A percentile compares a stretch with the other conserved stretches of the same genome.
phyloP scores from a whole-genome alignment of 2,329 filamentous ascomycete species.

The Triangularia verruculosa region DNA sequence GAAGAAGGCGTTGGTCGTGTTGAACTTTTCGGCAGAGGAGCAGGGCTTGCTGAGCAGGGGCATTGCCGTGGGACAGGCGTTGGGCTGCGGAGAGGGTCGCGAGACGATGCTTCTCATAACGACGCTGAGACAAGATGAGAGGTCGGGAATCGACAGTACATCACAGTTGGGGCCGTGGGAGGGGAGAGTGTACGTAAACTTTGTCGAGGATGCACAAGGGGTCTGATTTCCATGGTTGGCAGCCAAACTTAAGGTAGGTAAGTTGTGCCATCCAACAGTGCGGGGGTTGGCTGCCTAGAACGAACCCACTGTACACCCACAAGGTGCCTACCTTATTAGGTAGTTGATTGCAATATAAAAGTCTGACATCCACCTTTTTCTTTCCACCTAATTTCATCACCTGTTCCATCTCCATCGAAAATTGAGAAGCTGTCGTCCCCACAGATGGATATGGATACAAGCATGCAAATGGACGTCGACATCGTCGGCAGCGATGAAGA shows the following conservation, averaged over 20 bases:
- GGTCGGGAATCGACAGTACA: background rate
- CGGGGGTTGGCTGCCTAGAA: too few species aligned
- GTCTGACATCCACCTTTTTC: too few species aligned
- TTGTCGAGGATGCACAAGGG: background rate
- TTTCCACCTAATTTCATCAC: background rate
- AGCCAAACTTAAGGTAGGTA: too few species aligned
- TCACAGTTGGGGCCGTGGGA: conserved; percentile 14
- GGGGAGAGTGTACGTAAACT: conserved; percentile 19
- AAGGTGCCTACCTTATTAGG: too few species aligned
- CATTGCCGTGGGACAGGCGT: background rate
- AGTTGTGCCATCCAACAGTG: too few species aligned
- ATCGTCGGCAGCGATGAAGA: conserved; percentile 9
- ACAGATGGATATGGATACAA: background rate
- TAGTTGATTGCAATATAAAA: too few species aligned
- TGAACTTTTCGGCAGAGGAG: conserved; percentile 20
- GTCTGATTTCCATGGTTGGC: too few species aligned
- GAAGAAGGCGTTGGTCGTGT: conserved; percentile 20
- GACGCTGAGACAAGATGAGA: conserved; percentile 13
- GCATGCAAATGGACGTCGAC: background rate
- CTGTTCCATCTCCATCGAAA: background rate
- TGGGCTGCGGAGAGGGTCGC: conserved; percentile 6
- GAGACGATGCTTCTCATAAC: conserved; percentile 8
- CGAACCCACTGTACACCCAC: too few species aligned
- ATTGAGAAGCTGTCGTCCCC: background rate
- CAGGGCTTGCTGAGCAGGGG: conserved; percentile 6